Evolutionary conservation across 352 stramenopile genomes (phyloP), one percentile per base, ranked within the genome.

Genomic region (Pseudoperonospora humuli): DNA sequence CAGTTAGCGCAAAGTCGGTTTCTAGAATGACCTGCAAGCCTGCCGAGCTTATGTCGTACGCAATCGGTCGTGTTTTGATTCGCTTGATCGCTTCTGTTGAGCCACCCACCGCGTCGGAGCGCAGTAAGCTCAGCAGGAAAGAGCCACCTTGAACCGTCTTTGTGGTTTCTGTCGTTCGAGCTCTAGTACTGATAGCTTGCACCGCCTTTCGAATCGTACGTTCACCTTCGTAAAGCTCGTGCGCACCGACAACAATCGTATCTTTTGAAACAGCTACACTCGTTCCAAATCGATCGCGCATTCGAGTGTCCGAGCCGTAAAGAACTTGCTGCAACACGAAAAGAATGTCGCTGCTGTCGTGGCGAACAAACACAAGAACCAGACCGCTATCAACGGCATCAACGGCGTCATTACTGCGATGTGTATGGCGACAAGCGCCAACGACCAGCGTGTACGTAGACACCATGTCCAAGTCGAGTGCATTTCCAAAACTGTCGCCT

Each of bases 191-290:
- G 40, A 92, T 60, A 10, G 64, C 64, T 45, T 89, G 75, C 2
- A 92, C 65, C 0, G 76, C 57, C 41, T 89, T 92, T 20, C 80
- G 70, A 39, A 85, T 88, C 6, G 80, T 90, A 15, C 57, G 62
- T 1, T 39, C 34, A 1, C 70, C 71, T 3, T 64, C 52, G 33
- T 79, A 87, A 13, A 54, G 13, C 44, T 86, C 75, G 21, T 87
- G 76, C 2, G 78, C 74, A 13, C 77, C 76, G 10, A 93, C 63
- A 20, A 93, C 38, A 13, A 93, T 47, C 0, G 74, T 85, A 14
- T 93, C 60, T 40, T 80, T 82, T 4, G 73, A 77, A 1, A 93
- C 47, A 0, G 72, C 61, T 13, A 93, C 71, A 10, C 57, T 87
- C 13, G 46, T 64, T n/a, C 81, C 81, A 58, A 93, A 93, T 1